Evolutionary conservation across 148 eudicot genomes (phyloP), one percentile per base, ranked within the genome.

Genomic region (Cornus kousa): DNA sequence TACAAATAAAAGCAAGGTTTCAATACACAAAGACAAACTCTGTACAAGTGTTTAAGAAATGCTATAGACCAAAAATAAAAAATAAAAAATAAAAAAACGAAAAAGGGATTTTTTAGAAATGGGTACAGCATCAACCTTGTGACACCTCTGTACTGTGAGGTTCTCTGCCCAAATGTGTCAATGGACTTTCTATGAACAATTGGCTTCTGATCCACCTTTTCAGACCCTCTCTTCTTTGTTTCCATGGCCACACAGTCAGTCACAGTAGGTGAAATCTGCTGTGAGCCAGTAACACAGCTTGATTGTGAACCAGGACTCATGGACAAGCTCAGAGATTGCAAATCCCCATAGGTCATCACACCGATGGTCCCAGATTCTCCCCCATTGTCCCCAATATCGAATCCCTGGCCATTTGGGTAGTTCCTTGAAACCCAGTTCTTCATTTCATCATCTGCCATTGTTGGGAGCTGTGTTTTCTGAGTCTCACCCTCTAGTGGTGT

Each of bases 241-340:
- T 89, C 92, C 84, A 87, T 53, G 5, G 71, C 88, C 80, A 88
- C 71, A 77, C 81, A 81, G 67, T 88, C 93, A 73, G 24, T 77
- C 11, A 53, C 85, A 59, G 81, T 17, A 68, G 88, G 73, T 22
- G 89, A 77, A 68, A 91, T 86, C 72, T 88, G 93, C 23, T 91
- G 93, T 71, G 98, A 89, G 39, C 78, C 93, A 75, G 93, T 91
- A 31, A 89, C 90, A 83, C 90, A 90, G 83, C 98, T 93, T 19
- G 98, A 95, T 79, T 95, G 97, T 19, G 97, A 91, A 62, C 97
- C 95, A 60, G 98, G 98, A 81, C 97, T 95, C 96, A 95, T 95
- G 6, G 97, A 83, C 85, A 95, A 86, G 82, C 87, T 92, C 73
- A 94, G 59, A 5, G 92, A 88, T 82, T 91, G 95, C 50, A 92